Evolutionary conservation across 164 flowering plant species (phyloP).

Genomic region (Nymphaea thermarum): DNA sequence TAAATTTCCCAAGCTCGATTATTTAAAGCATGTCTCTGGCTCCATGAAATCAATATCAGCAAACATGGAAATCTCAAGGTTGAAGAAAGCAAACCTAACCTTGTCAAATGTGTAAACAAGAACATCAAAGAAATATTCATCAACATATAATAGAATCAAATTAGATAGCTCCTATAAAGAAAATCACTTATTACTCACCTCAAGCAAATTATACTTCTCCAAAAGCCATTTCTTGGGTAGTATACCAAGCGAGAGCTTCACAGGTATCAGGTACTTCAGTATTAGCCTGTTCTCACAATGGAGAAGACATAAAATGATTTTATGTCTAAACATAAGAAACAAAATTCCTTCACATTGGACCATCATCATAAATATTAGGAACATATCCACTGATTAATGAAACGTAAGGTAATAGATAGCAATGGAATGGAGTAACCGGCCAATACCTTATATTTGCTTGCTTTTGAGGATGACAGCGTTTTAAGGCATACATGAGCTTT

Average conservation of each 20-base stretch:
- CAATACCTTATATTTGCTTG: constrained; percentile 88
- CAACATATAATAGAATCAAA: no score
- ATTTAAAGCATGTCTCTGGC: no score
- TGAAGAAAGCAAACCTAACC: no score
- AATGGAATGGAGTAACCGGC: constrained; percentile 22
- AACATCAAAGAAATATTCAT: no score
- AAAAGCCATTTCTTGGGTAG: constrained; percentile 59
- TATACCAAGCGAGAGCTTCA: constrained; percentile 62
- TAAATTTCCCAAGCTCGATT: no score
- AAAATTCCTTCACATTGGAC: not conserved
- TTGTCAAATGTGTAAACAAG: no score
- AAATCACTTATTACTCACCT: constrained; percentile 32
- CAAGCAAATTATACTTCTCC: constrained; percentile 62
- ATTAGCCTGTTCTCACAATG: constrained; percentile 19
- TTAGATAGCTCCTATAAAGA: no score
- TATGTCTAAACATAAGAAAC: not conserved
- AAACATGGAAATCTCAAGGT: no score
- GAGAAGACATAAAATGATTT: not conserved
- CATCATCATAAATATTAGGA: not conserved
- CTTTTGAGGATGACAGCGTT: constrained; percentile 59
- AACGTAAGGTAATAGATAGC: not conserved
- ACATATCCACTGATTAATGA: not conserved
- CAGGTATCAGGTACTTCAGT: constrained; percentile 29
- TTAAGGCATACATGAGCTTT: constrained; percentile 81
- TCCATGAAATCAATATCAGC: no score